Evolutionary conservation across 176 grass and related monocot genomes (phyloP).

Genomic region (Urochloa ruziziensis): DNA sequence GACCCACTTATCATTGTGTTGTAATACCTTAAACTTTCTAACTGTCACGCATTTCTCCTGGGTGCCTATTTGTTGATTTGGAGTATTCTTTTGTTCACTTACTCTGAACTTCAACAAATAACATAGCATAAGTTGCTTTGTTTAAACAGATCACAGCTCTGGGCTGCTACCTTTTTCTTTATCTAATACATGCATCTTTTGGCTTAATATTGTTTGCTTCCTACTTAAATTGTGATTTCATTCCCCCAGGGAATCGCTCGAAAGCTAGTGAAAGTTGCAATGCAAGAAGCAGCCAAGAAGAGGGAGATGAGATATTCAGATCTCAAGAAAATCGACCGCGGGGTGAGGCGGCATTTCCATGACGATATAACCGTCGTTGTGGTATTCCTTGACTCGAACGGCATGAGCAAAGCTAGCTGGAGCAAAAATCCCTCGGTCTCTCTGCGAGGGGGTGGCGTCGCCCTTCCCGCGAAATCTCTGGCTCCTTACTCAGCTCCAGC

Average conservation of each 20-base stretch:
- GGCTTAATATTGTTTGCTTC: background rate
- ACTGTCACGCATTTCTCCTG: background rate
- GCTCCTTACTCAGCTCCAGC: slow-evolving; percentile 49
- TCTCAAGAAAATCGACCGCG: slow-evolving; percentile 82
- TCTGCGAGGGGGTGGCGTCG: slow-evolving; percentile 57
- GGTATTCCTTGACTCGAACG: slow-evolving; percentile 65
- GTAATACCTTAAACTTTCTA: background rate
- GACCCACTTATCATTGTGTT: background rate
- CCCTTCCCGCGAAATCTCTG: slow-evolving; percentile 55
- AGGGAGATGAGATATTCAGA: slow-evolving; percentile 93
- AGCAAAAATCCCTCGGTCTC: slow-evolving; percentile 49
- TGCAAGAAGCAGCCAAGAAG: slow-evolving; percentile 83
- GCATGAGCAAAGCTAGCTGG: slow-evolving; percentile 55
- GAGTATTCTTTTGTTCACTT: background rate
- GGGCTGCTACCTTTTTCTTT: background rate
- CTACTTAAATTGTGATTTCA: slow-evolving; percentile 1
- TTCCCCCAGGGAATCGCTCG: slow-evolving; percentile 64
- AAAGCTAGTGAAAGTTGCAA: slow-evolving; percentile 59
- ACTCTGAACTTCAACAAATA: background rate
- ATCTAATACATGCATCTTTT: background rate
- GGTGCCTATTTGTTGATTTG: slow-evolving; percentile 1
- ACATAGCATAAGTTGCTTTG: background rate
- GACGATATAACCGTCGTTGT: slow-evolving; percentile 77
- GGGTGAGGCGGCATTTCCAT: slow-evolving; percentile 78
- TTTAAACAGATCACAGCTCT: background rate